Evolutionary conservation across 805 yeast genomes (phyloP), one percentile per base, ranked within the genome.

Genomic region (Candida endomychidarum): DNA sequence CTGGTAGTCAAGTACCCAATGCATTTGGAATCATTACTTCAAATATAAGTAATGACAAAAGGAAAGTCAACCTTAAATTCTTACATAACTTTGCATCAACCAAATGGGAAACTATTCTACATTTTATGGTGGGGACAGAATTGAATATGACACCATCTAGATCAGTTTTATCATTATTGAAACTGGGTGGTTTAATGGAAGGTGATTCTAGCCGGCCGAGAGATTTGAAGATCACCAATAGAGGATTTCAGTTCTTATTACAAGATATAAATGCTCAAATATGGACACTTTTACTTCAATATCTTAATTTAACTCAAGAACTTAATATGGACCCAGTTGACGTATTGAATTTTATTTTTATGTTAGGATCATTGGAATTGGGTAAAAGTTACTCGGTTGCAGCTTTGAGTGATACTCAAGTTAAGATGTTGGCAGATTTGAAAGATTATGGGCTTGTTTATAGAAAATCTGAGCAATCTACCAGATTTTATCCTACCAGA

Each of bases 51-150:
- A 69, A 71, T 7, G 81, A 80, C 45, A 74, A 77, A 32, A 75
- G 77, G 40, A 65, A 66, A 21, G 83, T 85, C 4, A 80, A 77
- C 34, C 61, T 80, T n/a, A 74, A 72, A 25, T 83, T 82, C 52
- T 67, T 91, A 34, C 95, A 87, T 50, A 70, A 70, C 27, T 90
- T 88, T 62, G 95, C 96, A 10, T 75, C 88, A 5, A 77, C 74
- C 33, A 88, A 85, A 56, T 93, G 99, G 99, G 99, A 93, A 58
- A 79, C 87, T 6, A 91, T 93, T 50, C 70, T 93, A 52, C 98
- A 93, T 70, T 93, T 83, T 66, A 91, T 93, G 98, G 99, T 93
- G 31, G 96, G 98, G 2, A 87, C 97, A 0, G 86, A 86, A 37
- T 65, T 82, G 33, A 70, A 77, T 8, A 74, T 70, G 12, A 65